phyloP scores from a whole-genome alignment of 805 yeast species.

The Starmerella ratchasimensis region DNA sequence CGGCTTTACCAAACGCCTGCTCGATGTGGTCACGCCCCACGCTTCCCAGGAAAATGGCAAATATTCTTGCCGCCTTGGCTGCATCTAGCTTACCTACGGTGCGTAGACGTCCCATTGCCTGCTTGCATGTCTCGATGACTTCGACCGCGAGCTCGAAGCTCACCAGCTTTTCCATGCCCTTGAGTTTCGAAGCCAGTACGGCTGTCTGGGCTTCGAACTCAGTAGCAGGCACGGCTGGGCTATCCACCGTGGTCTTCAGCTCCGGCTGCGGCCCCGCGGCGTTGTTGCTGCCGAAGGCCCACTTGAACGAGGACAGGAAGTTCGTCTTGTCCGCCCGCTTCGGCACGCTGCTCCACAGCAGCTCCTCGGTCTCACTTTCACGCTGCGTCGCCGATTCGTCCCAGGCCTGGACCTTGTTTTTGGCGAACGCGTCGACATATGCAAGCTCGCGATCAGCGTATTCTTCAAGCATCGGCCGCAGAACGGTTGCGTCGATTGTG shows the following conservation, averaged over 20 bases:
- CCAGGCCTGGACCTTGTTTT: conserved; percentile 24
- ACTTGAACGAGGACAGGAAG: conserved; percentile 37
- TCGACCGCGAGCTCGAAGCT: conserved; percentile 68
- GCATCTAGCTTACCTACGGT: conserved; percentile 30
- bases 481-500: background rate
- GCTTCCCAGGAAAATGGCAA: conserved; percentile 47
- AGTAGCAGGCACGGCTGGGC: conserved; percentile 14
- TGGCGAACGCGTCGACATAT: conserved; percentile 22
- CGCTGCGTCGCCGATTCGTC: conserved; percentile 27
- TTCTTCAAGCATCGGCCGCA: conserved; percentile 12
- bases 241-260: background rate
- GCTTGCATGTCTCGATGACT: conserved; percentile 54
- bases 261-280: background rate
- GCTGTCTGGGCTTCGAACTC: conserved; percentile 73
- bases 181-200: conserved; percentile 59
- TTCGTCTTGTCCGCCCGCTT: conserved; percentile 35
- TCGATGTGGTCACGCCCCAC: conserved; percentile 65
- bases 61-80: conserved; percentile 45
- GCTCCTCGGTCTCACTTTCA: conserved; percentile 37
- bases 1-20: conserved; percentile 73
- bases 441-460: conserved; percentile 15
- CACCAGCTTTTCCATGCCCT: conserved; percentile 60
- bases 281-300: conserved; percentile 13
- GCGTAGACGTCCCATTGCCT: conserved; percentile 45
- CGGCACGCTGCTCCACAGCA: conserved; percentile 36